phyloP scores from a whole-genome alignment of 139 green algal genomes.

The Chlamydomonas incerta region DNA sequence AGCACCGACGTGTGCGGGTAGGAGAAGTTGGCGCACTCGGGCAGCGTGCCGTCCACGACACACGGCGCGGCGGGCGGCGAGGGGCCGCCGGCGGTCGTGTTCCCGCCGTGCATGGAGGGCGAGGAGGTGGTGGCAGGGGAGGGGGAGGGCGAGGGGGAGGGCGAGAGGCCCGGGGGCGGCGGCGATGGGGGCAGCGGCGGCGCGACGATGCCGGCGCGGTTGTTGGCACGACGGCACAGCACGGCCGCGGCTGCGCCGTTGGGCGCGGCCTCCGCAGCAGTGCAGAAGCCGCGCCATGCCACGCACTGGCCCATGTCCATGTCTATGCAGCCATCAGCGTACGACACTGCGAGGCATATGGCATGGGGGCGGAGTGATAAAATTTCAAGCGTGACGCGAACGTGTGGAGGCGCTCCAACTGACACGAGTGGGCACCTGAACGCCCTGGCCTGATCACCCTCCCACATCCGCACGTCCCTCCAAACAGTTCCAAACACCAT shows the following conservation, averaged over 20 bases:
- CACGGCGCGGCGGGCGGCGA: not conserved
- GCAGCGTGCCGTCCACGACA: not conserved
- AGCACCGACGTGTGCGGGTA: conserved; percentile 8
- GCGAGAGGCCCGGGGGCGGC: not conserved
- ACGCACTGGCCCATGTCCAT: conserved; percentile 24
- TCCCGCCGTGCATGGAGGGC: no score
- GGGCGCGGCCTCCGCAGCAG: not conserved
- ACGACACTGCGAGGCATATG: not conserved
- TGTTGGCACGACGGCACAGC: not conserved
- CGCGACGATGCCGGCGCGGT: not conserved
- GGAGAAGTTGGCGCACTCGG: conserved; percentile 18
- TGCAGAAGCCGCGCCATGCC: not conserved
- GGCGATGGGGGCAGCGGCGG: not conserved
- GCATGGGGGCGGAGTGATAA: no score
- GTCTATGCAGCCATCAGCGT: conserved; percentile 2
- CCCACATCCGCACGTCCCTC: no score
- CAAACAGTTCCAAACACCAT: no score
- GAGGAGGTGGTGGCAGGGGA: not conserved
- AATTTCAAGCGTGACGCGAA: no score
- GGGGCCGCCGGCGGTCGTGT: not conserved
- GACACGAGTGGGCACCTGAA: no score
- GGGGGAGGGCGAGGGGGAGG: not conserved
- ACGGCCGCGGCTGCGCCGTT: not conserved
- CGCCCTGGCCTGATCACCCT: no score
- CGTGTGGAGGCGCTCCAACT: no score